These are phyloP conservation scores for Phoenix dactylifera DNA, from an alignment of 176 grass and related monocot species.

Conservation along the genomic window DNA sequence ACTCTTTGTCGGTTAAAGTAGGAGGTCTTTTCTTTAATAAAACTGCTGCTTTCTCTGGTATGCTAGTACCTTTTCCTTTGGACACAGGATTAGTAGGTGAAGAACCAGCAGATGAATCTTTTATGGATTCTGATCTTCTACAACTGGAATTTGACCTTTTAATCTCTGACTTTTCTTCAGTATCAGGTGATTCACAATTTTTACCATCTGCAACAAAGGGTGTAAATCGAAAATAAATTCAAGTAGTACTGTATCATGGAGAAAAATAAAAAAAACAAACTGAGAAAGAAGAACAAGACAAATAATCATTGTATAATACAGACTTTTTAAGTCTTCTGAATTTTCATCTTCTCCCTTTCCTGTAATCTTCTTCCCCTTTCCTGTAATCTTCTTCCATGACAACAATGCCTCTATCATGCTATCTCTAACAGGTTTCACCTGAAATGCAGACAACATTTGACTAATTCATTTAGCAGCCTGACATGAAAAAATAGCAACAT, in stretches of 20 bases:
- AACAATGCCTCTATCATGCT: conserved; percentile 83
- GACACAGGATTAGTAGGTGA: conserved; percentile 50
- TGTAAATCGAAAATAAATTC: conserved; percentile 1
- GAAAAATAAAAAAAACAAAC: background rate
- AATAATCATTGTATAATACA: background rate
- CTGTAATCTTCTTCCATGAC: conserved; percentile 80
- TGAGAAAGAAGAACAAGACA: background rate
- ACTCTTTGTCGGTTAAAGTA: conserved; percentile 63
- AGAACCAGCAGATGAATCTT: conserved; percentile 33
- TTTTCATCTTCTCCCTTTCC: conserved; percentile 30
- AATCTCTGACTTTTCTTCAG: conserved; percentile 46
- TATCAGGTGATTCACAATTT: conserved; percentile 40
- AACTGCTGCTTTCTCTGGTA: conserved; percentile 71
- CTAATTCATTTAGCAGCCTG: too few relatives aligned
- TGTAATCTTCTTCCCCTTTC: conserved; percentile 62
- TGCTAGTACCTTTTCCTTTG: conserved; percentile 43
- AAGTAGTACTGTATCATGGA: too few relatives aligned
- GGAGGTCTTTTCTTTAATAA: conserved; percentile 72
- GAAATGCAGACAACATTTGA: background rate
- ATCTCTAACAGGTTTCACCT: conserved; percentile 96
- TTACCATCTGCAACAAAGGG: conserved; percentile 41
- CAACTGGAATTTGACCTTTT: conserved; percentile 25
- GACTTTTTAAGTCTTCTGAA: conserved; percentile 39
- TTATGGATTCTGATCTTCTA: conserved; percentile 33
- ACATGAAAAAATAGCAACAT: too few relatives aligned